These are phyloP conservation scores for Starmerella powellii DNA, from an alignment of 805 yeast genomes.

Conservation along the genomic window DNA sequence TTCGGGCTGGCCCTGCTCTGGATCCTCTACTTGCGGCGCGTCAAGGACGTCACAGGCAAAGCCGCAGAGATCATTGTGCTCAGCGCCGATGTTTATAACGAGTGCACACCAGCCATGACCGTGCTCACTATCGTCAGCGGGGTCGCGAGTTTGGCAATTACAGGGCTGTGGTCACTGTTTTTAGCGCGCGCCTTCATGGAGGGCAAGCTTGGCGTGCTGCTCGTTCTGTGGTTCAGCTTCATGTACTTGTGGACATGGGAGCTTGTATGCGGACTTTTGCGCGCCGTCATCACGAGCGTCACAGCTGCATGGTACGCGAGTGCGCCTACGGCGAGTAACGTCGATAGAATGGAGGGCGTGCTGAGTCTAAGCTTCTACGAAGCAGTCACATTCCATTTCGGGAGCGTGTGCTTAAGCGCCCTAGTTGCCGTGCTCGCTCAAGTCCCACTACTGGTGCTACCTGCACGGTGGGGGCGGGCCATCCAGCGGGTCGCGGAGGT, in stretches of 20 bases:
- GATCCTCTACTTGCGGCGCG: slow-evolving; percentile 19
- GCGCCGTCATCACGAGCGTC: slow-evolving; percentile 29
- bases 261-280: slow-evolving; percentile 30
- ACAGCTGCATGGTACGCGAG: slow-evolving; percentile 32
- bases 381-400: slow-evolving; percentile 28
- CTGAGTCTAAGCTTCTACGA: slow-evolving; percentile 16
- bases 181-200: slow-evolving; percentile 27
- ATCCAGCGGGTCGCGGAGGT: slow-evolving; percentile 23
- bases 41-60: slow-evolving; percentile 15
- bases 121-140: slow-evolving; percentile 26
- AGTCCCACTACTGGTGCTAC: slow-evolving; percentile 30
- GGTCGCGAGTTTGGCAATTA: slow-evolving; percentile 24
- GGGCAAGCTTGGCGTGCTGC: slow-evolving; percentile 21
- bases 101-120: slow-evolving; percentile 26
- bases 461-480: slow-evolving; percentile 22
- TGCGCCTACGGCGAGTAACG: too few species aligned
- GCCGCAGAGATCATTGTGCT: slow-evolving; percentile 29
- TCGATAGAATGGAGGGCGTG: slow-evolving; percentile 2
- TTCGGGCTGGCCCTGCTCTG: slow-evolving; percentile 18
- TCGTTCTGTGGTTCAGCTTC: slow-evolving; percentile 26
- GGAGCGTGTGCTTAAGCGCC: slow-evolving; percentile 30
- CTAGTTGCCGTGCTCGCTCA: slow-evolving; percentile 27
- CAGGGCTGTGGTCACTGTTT: slow-evolving; percentile 31
- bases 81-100: slow-evolving; percentile 29
- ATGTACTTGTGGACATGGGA: slow-evolving; percentile 36